Conservation (phyloP, 441 rosid species). For the Adansonia rubrostipa region DNA sequence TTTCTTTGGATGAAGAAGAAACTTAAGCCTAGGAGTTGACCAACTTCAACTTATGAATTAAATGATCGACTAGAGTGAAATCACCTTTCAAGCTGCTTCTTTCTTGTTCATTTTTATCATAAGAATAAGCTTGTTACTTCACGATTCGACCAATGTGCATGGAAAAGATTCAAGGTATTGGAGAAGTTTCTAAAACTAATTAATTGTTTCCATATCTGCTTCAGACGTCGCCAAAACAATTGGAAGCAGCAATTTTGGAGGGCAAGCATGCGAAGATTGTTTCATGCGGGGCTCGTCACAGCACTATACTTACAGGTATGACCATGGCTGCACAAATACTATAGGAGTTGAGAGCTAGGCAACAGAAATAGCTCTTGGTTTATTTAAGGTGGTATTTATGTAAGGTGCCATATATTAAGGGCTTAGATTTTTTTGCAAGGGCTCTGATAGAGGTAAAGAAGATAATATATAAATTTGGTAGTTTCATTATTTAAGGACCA, state of each 20-base stretch:
- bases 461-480: background rate
- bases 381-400: background rate
- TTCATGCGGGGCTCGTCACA: conserved; percentile 83
- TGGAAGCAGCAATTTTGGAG: background rate
- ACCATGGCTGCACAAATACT: background rate
- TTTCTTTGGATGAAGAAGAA: background rate
- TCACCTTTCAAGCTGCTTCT: background rate
- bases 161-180: background rate
- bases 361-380: conserved; percentile 9
- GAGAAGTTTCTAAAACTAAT: background rate
- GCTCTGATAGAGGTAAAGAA: background rate
- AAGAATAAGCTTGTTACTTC: background rate
- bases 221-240: conserved; percentile 38
- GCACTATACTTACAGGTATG: conserved; percentile 67
- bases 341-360: too few relatives aligned
- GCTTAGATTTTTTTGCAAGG: background rate
- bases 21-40: background rate
- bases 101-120: conserved; percentile 12
- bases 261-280: background rate
- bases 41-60: background rate
- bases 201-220: background rate
- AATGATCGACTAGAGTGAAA: background rate
- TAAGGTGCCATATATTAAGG: background rate
- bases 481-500: background rate
- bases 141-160: background rate